These are phyloP conservation scores for Pilatotrama ljubarskyi DNA, from an alignment of 768 basidiomycete species.

Conservation along the genomic window DNA sequence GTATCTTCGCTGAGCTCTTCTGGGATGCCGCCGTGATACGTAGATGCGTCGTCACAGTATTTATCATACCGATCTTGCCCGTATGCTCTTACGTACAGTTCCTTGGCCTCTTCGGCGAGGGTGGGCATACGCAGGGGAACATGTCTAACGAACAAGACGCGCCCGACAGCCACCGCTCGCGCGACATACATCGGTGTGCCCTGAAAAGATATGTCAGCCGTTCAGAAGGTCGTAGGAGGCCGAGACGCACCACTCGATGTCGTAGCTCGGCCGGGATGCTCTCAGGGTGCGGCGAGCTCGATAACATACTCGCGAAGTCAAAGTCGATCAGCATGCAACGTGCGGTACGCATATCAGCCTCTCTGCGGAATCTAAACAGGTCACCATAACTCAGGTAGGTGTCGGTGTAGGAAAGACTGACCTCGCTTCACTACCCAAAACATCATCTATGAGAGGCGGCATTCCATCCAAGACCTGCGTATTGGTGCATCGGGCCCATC, in stretches of 20 bases:
- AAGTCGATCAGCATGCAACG: slow-evolving; percentile 16
- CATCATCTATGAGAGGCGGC: slow-evolving; percentile 10
- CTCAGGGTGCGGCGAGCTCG: not conserved
- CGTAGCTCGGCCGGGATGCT: not conserved
- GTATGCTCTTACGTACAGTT: slow-evolving; percentile 2
- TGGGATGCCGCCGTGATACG: not conserved
- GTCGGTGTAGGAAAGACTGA: not conserved
- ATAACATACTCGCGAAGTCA: not conserved
- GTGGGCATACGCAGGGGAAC: slow-evolving; percentile 2
- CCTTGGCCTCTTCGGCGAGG: not conserved
- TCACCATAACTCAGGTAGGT: too few relatives aligned
- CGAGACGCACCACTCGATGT: not conserved
- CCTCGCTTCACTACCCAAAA: not conserved
- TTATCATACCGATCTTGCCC: slow-evolving; percentile 6
- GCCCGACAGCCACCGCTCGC: not conserved
- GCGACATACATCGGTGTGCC: slow-evolving; percentile 7
- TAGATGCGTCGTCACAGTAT: slow-evolving; percentile 4
- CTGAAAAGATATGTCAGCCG: not conserved
- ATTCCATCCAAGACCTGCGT: not conserved
- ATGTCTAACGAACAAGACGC: not conserved
- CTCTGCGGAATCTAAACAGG: not conserved
- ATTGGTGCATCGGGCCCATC: not conserved
- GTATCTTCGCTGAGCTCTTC: not conserved
- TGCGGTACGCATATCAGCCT: not conserved
- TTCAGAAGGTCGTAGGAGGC: not conserved